These are phyloP conservation scores for Linderniella brevidens DNA, from an alignment of 257 asterid genomes.

Conservation along the genomic window DNA sequence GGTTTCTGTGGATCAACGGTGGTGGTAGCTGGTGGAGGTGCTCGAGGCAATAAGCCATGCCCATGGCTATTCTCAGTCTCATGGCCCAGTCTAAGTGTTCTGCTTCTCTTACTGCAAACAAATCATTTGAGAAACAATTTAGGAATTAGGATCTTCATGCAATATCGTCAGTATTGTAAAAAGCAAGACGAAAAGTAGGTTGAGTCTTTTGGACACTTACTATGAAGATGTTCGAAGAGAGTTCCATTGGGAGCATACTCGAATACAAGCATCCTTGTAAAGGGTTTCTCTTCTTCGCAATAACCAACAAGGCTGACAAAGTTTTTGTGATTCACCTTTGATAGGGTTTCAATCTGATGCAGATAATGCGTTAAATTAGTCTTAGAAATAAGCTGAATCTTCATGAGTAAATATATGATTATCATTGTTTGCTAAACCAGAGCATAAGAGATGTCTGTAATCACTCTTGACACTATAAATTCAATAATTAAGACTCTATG, in stretches of 20 bases:
- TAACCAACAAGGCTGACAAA: conserved; percentile 72
- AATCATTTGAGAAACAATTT: too few species aligned
- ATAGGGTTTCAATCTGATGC: conserved; percentile 55
- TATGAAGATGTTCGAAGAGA: conserved; percentile 79
- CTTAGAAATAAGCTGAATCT: neutral
- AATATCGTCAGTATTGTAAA: neutral
- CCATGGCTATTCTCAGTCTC: conserved; percentile 84
- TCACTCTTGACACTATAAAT: neutral
- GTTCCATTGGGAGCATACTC: conserved; percentile 94
- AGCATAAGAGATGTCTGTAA: neutral
- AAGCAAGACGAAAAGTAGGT: neutral
- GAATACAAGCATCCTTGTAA: conserved; percentile 85
- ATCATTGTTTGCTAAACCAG: too few species aligned
- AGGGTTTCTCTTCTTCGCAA: conserved; percentile 68
- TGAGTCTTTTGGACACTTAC: conserved; percentile 26
- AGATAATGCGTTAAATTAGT: neutral
- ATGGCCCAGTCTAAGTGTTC: conserved; percentile 73
- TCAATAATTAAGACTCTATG: neutral
- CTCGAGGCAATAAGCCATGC: conserved; percentile 69
- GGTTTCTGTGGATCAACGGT: conserved; percentile 36
- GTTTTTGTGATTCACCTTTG: conserved; percentile 78
- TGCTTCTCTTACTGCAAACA: conserved; percentile 55
- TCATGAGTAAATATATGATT: too few species aligned
- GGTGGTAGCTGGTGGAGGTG: conserved; percentile 67
- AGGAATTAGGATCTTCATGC: neutral